Evolutionary conservation across 805 yeast species (phyloP).

Genomic region (Candida nonsorbophila): DNA sequence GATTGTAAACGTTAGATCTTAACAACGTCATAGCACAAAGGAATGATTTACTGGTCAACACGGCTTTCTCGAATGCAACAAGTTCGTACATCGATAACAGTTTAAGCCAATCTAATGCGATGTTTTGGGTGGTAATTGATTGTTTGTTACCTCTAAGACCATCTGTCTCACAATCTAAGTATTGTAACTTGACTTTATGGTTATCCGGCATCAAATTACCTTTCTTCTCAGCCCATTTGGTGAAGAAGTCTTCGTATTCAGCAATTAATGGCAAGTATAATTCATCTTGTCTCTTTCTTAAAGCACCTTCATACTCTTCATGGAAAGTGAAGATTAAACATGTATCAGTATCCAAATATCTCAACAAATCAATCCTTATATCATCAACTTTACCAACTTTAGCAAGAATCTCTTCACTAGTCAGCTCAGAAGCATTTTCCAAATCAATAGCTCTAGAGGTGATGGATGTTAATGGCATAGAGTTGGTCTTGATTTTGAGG

Average conservation of each 20-base stretch:
- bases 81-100: constrained; percentile 67
- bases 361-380: constrained; percentile 56
- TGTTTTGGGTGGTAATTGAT: constrained; percentile 48
- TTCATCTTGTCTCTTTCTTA: constrained; percentile 76
- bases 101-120: constrained; percentile 62
- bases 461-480: constrained; percentile 83
- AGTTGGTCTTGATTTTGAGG: constrained; percentile 63
- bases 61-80: constrained; percentile 87
- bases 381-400: constrained; percentile 60
- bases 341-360: constrained; percentile 93
- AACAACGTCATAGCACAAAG: constrained; percentile 72
- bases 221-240: constrained; percentile 28
- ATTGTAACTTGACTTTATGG: constrained; percentile 38
- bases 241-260: constrained; percentile 58
- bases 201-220: constrained; percentile 17
- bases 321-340: constrained; percentile 78
- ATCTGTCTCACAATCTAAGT: constrained; percentile 74
- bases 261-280: constrained; percentile 69
- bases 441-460: constrained; percentile 85
- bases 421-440: constrained; percentile 20
- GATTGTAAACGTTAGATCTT: constrained; percentile 35
- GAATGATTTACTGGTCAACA: constrained; percentile 79
- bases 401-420: constrained; percentile 34
- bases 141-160: constrained; percentile 83
- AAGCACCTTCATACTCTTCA: constrained; percentile 75